Conservation (phyloP, 1,284 basidiomycete species). For the Leccinum pallidistipes region DNA sequence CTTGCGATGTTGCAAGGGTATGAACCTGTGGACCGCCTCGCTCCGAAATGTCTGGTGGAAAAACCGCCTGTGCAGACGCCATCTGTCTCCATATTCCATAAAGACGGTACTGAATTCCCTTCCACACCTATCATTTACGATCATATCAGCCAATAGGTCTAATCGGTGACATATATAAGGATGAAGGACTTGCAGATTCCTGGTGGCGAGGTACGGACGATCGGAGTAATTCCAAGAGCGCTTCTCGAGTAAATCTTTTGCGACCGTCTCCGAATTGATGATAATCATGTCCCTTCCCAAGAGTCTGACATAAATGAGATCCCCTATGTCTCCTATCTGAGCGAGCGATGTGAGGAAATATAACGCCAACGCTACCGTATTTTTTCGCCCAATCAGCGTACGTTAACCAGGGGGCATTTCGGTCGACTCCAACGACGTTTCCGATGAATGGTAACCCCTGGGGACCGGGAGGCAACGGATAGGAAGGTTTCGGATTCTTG, state of each 20-base stretch:
- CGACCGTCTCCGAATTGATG: conserved; percentile 39
- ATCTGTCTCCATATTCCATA: conserved; percentile 40
- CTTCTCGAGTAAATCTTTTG: conserved; percentile 44
- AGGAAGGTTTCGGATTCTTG: neutral
- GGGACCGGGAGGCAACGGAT: conserved; percentile 27
- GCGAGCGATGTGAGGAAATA: neutral
- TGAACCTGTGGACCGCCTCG: conserved; percentile 27
- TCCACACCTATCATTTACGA: conserved; percentile 37
- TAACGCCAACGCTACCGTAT: conserved; percentile 16
- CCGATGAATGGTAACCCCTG: conserved; percentile 19
- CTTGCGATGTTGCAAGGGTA: conserved; percentile 34
- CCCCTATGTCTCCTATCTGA: conserved; percentile 22
- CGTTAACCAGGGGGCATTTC: conserved; percentile 21
- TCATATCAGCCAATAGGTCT: conserved; percentile 18
- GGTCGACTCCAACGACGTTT: conserved; percentile 3
- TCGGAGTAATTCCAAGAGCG: conserved; percentile 39
- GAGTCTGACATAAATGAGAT: conserved; percentile 32
- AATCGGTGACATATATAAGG: neutral
- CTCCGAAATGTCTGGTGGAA: conserved; percentile 38
- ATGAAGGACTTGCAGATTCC: conserved; percentile 8
- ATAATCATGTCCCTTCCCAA: conserved; percentile 39
- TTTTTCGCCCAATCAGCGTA: conserved; percentile 24
- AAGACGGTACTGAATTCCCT: conserved; percentile 38
- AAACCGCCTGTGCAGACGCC: conserved; percentile 41
- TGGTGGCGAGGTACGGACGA: conserved; percentile 22